A percentile compares a stretch with the other conserved stretches of the same genome.
Conservation (phyloP, 2,329 filamentous ascomycete genomes). For the Mycogone perniciosa region DNA sequence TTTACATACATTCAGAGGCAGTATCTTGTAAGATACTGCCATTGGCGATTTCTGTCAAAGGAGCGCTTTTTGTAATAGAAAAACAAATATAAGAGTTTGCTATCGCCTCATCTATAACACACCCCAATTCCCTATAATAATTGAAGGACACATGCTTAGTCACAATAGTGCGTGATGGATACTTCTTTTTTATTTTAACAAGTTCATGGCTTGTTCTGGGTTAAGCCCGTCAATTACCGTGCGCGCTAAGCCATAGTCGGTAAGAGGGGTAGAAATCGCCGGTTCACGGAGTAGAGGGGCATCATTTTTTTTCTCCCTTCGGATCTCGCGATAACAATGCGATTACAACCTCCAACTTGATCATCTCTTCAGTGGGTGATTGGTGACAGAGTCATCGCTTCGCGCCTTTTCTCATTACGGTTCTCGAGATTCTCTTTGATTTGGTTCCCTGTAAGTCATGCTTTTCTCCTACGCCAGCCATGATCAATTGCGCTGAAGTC, state of each 20-base stretch:
- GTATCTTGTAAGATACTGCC: no score
- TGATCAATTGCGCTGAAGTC: conserved; percentile 9
- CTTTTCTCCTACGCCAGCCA: no score
- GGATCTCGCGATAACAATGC: neutral
- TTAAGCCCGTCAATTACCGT: neutral
- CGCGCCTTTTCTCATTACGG: neutral
- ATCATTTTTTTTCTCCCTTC: conserved; percentile 8
- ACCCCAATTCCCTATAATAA: neutral
- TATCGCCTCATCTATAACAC: no score
- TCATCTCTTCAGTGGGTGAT: neutral
- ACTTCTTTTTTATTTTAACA: no score
- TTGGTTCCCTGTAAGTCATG: neutral
- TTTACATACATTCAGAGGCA: no score
- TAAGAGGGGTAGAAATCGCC: conserved; percentile 26
- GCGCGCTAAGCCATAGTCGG: conserved; percentile 23
- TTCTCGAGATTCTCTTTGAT: neutral
- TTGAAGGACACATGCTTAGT: neutral
- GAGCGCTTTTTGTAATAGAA: no score
- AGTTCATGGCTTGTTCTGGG: no score
- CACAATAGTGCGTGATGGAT: neutral
- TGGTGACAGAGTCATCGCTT: neutral
- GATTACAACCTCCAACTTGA: neutral
- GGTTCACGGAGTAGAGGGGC: conserved; percentile 9
- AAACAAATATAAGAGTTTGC: no score
- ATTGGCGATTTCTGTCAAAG: no score